Conservation (phyloP, 805 yeast genomes). For the Candida xyloterini region DNA sequence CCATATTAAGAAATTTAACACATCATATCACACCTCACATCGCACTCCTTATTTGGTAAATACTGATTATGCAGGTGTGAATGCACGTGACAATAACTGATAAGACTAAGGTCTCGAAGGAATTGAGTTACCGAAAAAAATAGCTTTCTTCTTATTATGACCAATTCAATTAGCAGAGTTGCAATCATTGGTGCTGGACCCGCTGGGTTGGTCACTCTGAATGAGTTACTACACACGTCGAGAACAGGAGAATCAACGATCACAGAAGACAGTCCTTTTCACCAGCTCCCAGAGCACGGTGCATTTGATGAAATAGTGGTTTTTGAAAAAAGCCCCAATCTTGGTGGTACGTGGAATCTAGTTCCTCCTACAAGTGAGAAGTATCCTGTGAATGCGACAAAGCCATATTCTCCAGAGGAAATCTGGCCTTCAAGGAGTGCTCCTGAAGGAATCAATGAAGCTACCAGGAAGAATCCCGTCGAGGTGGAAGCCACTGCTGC, state of each 20-base stretch:
- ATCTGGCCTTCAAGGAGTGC: slow-evolving; percentile 13
- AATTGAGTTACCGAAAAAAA: neutral
- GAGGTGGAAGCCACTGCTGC: neutral
- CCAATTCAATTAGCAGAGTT: slow-evolving; percentile 21
- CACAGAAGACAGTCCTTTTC: neutral
- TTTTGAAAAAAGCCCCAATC: slow-evolving; percentile 36
- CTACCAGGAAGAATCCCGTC: neutral
- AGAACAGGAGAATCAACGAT: slow-evolving; percentile 28
- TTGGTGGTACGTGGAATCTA: slow-evolving; percentile 42
- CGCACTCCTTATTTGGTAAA: no score
- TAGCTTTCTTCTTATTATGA: neutral
- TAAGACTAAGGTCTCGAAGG: no score
- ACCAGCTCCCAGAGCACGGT: slow-evolving; percentile 19
- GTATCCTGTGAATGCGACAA: slow-evolving; percentile 15
- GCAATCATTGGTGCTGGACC: slow-evolving; percentile 37
- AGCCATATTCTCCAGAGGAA: slow-evolving; percentile 12
- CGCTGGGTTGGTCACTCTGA: slow-evolving; percentile 28
- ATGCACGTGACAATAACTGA: no score
- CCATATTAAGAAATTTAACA: neutral
- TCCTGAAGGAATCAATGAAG: neutral
- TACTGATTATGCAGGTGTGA: no score
- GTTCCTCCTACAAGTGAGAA: slow-evolving; percentile 15
- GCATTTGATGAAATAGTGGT: slow-evolving; percentile 36
- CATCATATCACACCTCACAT: neutral
- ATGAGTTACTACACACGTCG: slow-evolving; percentile 31